A percentile compares a stretch with the other conserved stretches of the same genome.
Conservation (phyloP, 352 stramenopile species). For the Phytophthora boehmeriae region DNA sequence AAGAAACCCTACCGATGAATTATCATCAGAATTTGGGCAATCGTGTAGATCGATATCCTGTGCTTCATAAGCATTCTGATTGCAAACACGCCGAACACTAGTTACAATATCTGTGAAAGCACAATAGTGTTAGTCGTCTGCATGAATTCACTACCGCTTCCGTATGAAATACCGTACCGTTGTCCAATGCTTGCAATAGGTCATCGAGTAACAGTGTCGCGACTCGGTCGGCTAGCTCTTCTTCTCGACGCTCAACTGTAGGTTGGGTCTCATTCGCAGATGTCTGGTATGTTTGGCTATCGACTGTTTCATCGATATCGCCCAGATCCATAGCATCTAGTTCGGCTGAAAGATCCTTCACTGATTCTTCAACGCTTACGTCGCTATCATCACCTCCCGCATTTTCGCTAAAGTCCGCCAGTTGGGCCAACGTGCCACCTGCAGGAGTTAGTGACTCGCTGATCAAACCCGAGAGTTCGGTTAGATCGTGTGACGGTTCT, state of each 20-base stretch:
- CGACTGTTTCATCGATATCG: neutral
- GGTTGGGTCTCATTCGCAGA: neutral
- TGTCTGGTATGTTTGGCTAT: neutral
- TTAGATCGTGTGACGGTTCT: neutral
- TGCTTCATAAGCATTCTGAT: neutral
- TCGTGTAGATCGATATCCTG: neutral
- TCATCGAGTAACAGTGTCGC: conserved; percentile 27
- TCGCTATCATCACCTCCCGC: neutral
- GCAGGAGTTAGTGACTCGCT: neutral
- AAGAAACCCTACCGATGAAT: neutral
- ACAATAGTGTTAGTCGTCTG: conserved; percentile 6
- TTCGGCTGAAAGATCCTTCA: neutral
- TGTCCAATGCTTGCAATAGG: conserved; percentile 20
- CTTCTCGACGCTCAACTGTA: neutral
- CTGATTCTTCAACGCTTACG: neutral
- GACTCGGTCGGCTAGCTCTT: conserved; percentile 17
- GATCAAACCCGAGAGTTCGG: neutral
- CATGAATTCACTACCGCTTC: neutral
- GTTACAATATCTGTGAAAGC: conserved; percentile 19
- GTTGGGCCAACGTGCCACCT: neutral
- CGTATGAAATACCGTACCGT: conserved; percentile 19
- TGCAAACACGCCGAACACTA: neutral
- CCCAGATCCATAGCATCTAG: neutral
- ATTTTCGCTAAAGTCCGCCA: neutral
- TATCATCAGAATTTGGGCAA: neutral